Percentiles rank a stretch among this genome's conserved stretches.
Conservation (phyloP, 2,329 filamentous ascomycete species). For the Botrytis byssoidea region DNA sequence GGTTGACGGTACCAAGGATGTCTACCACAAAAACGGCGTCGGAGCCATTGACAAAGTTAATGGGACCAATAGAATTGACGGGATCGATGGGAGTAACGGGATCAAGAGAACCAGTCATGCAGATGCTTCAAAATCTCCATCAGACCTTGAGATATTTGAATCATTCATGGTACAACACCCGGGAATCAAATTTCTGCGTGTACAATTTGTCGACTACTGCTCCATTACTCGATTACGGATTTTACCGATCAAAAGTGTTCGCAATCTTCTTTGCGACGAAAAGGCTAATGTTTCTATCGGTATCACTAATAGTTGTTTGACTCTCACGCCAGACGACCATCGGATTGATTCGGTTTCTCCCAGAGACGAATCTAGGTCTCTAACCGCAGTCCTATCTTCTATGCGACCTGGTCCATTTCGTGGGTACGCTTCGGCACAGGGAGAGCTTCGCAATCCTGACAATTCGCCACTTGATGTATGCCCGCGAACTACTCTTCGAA, state of each 20-base stretch:
- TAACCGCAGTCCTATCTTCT: conserved; percentile 65
- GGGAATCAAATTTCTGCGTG: conserved; percentile 62
- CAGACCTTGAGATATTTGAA: conserved; percentile 33
- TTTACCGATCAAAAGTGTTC: conserved; percentile 60
- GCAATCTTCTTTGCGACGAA: conserved; percentile 44
- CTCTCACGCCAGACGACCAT: conserved; percentile 66
- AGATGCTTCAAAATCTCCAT: not conserved
- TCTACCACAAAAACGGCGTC: not conserved
- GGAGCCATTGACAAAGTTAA: not conserved
- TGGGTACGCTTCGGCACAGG: conserved; percentile 64
- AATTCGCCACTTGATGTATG: conserved; percentile 55
- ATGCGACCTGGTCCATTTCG: conserved; percentile 58
- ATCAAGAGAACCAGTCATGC: not conserved
- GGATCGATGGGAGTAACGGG: not conserved
- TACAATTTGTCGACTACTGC: conserved; percentile 81
- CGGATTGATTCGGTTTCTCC: conserved; percentile 53
- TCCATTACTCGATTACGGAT: conserved; percentile 64
- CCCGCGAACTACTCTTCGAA: conserved; percentile 62
- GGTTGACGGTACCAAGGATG: not conserved
- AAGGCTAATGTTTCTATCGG: conserved; percentile 46
- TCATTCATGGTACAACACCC: conserved; percentile 51
- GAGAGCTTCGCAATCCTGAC: conserved; percentile 60
- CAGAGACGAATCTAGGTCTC: conserved; percentile 64
- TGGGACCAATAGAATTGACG: not conserved
- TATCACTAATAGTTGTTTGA: conserved; percentile 63